A percentile compares a stretch with the other conserved stretches of the same genome.
Evolutionary conservation across 2,329 filamentous ascomycete genomes (phyloP).

Genomic region (Trichoderma cornu-damae): DNA sequence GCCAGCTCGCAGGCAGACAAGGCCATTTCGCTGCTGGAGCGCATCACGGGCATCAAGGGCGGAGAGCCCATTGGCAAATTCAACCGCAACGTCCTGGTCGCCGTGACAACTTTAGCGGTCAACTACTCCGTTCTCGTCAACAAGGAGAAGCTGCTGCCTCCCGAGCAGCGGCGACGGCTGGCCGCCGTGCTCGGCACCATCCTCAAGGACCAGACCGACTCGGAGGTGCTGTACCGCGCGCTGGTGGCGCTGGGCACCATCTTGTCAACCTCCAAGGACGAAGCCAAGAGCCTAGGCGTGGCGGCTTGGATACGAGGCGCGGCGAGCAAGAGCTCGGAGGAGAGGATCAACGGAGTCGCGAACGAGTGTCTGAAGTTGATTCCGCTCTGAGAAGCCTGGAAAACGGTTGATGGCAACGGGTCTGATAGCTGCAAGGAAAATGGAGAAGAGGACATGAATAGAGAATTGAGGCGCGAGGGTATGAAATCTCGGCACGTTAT

Average conservation of each 20-base stretch:
- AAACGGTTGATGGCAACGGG: not conserved
- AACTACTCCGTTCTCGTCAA: constrained; percentile 74
- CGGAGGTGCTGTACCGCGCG: constrained; percentile 76
- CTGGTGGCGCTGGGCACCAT: constrained; percentile 76
- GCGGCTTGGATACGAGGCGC: constrained; percentile 39
- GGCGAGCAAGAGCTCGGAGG: constrained; percentile 42
- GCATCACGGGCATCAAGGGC: constrained; percentile 50
- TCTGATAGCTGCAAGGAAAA: not conserved
- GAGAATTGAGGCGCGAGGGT: not conserved
- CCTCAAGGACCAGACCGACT: constrained; percentile 63
- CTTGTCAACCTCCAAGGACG: constrained; percentile 50
- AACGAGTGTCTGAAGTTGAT: constrained; percentile 41
- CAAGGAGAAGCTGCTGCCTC: constrained; percentile 38
- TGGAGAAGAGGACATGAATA: not conserved
- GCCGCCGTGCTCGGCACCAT: constrained; percentile 59
- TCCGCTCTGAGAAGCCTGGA: not conserved
- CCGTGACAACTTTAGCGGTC: constrained; percentile 73
- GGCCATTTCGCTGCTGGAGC: constrained; percentile 58
- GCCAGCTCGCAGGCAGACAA: constrained; percentile 54
- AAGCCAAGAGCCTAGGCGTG: constrained; percentile 40
- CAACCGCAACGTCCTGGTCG: constrained; percentile 79
- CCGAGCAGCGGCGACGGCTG: constrained; percentile 38
- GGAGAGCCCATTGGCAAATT: constrained; percentile 45
- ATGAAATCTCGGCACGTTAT: not conserved
- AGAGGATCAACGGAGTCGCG: constrained; percentile 43